A percentile compares a stretch with the other conserved stretches of the same genome.
Conservation (phyloP, 2,329 filamentous ascomycete genomes). For the Plenodomus tracheiphilus region DNA sequence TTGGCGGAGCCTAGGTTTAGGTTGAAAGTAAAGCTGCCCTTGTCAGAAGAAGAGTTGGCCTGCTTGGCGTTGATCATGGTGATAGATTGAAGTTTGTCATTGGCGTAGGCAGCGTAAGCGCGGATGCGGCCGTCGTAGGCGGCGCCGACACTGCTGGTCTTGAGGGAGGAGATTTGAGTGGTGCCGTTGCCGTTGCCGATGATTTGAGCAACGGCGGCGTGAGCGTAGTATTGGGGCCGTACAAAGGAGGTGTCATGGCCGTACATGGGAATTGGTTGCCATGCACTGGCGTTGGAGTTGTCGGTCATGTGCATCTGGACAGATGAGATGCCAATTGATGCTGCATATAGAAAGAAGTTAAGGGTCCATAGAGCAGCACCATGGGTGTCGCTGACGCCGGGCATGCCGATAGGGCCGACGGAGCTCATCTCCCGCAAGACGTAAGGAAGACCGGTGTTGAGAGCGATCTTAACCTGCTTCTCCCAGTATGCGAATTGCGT, state of each 20-base stretch:
- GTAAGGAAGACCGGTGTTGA: constrained; percentile 50
- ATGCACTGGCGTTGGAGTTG: constrained; percentile 56
- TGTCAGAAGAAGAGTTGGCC: constrained; percentile 47
- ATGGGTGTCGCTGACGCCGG: constrained; percentile 53
- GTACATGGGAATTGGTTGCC: constrained; percentile 51
- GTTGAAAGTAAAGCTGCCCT: constrained; percentile 47
- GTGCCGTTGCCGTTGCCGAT: constrained; percentile 53
- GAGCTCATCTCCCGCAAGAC: constrained; percentile 57
- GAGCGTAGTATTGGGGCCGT: constrained; percentile 55
- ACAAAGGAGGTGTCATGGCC: constrained; percentile 49
- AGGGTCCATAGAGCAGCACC: constrained; percentile 57
- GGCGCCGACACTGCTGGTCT: constrained; percentile 33
- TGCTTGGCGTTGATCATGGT: constrained; percentile 53
- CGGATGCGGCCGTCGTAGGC: constrained; percentile 49
- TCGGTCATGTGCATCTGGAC: constrained; percentile 60
- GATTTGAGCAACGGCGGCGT: constrained; percentile 56
- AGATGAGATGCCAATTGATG: constrained; percentile 52
- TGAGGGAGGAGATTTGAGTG: constrained; percentile 48
- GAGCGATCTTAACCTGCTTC: constrained; percentile 48
- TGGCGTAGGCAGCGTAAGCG: constrained; percentile 52
- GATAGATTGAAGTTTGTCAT: constrained; percentile 47
- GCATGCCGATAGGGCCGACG: constrained; percentile 54
- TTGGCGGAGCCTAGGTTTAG: constrained; percentile 47
- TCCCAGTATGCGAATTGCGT: constrained; percentile 54
- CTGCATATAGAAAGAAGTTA: constrained; percentile 57